Evolutionary conservation across 345 rosid genomes (phyloP), one percentile per base, ranked within the genome.

Genomic region (sweet orange (Citrus sinensis)): DNA sequence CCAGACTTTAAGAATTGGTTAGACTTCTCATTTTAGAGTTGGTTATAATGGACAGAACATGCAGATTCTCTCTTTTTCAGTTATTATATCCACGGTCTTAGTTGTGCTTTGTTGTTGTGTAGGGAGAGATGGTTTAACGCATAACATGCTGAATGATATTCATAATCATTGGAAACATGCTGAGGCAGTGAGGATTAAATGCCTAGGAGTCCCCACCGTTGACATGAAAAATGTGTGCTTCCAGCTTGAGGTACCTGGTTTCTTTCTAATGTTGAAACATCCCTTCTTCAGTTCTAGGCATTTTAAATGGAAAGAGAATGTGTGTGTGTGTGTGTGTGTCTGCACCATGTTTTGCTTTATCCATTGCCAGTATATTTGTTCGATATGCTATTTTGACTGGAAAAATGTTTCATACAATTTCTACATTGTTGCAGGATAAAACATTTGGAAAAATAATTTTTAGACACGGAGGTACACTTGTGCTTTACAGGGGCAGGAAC

Each of bases 41-140:
- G 27, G 9, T 20, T 55, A n/a, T 55, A 30, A 54, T 5, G 22
- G 10, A 32, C 6, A 74, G 51, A 25, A 29, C 37, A 22, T 4
- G 34, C 6, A 17, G 40, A n/a, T 30, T 5, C 58, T 61, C 67
- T 32, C 35, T 6, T 11, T 46, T 65, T 14, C 9, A 30, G 32
- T 46, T 4, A 29, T 64, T 37, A 54, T 16, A 63, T 22, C 63
- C 10, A 9, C 49, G 76, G 19, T 37, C 27, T 49, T 76, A 35
- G 78, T 24, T 67, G 32, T 67, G 19, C n/a, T 22, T 76, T 75
- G 46, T 66, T 55, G 19, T 76, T 73, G 34, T 81, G 67, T 80
- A 93, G 98, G 99, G 78, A 83, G 99, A 87, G 98, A 94, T 85
- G 98, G 98, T 61, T 92, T 96, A 83, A 96, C 98, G 63, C 98